A percentile compares a stretch with the other conserved stretches of the same genome.
phyloP scores from a whole-genome alignment of 2,329 filamentous ascomycete genomes.

The Pseudogymnoascus sp. region DNA sequence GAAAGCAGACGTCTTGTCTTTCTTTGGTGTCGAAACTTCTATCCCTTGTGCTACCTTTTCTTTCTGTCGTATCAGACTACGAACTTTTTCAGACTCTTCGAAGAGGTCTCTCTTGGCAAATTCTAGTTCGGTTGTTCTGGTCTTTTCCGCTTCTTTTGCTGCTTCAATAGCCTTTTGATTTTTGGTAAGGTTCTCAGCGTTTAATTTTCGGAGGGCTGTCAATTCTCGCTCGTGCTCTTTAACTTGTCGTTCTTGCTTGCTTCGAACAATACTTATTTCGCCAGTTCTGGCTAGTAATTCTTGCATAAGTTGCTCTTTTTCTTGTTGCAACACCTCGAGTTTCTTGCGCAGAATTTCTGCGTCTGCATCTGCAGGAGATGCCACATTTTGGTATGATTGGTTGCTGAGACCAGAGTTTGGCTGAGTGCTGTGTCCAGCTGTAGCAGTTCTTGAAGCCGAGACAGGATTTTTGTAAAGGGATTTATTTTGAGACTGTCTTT shows the following conservation, averaged over 20 bases:
- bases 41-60: slow-evolving; percentile 35
- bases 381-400: slow-evolving; percentile 10
- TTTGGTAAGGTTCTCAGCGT: slow-evolving; percentile 56
- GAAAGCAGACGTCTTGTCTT: slow-evolving; percentile 50
- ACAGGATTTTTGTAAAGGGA: background rate
- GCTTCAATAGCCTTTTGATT: slow-evolving; percentile 58
- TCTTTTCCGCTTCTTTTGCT: slow-evolving; percentile 57
- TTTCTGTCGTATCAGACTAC: slow-evolving; percentile 37
- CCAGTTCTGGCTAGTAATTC: slow-evolving; percentile 59
- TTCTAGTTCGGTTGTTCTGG: slow-evolving; percentile 59
- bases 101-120: slow-evolving; percentile 67
- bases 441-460: background rate
- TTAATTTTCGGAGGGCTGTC: slow-evolving; percentile 52
- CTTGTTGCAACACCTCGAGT: slow-evolving; percentile 35
- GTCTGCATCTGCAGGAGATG: background rate
- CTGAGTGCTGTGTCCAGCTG: background rate
- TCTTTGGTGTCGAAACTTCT: slow-evolving; percentile 51
- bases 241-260: slow-evolving; percentile 55
- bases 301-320: slow-evolving; percentile 47
- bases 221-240: slow-evolving; percentile 59
- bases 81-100: slow-evolving; percentile 44
- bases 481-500: background rate
- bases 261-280: slow-evolving; percentile 68
- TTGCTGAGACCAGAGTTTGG: background rate
- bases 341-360: slow-evolving; percentile 3